phyloP scores from a whole-genome alignment of 306 rosid genomes.

The Inga laurina region DNA sequence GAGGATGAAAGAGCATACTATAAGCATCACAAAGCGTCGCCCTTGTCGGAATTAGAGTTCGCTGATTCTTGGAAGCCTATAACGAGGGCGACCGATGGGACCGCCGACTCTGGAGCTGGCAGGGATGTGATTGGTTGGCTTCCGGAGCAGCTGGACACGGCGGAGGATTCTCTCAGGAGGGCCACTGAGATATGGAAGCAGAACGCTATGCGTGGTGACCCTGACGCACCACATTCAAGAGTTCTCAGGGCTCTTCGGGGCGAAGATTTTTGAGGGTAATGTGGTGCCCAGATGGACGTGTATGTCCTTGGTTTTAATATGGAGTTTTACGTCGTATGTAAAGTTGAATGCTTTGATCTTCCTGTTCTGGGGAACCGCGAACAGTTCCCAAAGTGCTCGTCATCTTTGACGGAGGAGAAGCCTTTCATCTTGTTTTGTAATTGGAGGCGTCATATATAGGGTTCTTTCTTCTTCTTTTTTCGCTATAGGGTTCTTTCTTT shows the following conservation, averaged over 20 bases:
- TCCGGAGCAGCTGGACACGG: slow-evolving; percentile 85
- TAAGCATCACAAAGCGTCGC: slow-evolving; percentile 70
- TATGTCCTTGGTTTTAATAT: background rate
- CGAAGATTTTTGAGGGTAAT: slow-evolving; percentile 45
- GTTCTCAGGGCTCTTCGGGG: slow-evolving; percentile 73
- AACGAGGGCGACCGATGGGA: slow-evolving; percentile 45
- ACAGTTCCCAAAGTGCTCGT: too few relatives aligned
- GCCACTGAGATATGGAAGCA: slow-evolving; percentile 64
- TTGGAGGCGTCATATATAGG: too few relatives aligned
- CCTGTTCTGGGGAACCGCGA: too few relatives aligned
- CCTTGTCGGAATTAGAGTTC: slow-evolving; percentile 68
- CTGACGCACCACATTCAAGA: slow-evolving; percentile 67
- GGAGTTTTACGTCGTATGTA: background rate
- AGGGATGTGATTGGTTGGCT: slow-evolving; percentile 56
- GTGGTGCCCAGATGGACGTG: background rate
- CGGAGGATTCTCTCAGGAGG: slow-evolving; percentile 70
- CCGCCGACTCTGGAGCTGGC: slow-evolving; percentile 35
- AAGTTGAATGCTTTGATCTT: background rate
- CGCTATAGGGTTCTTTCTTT: too few relatives aligned
- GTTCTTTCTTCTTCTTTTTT: too few relatives aligned
- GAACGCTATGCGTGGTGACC: slow-evolving; percentile 71
- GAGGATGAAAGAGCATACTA: slow-evolving; percentile 51
- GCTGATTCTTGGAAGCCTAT: slow-evolving; percentile 70
- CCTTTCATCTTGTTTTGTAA: background rate
- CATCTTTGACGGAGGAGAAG: background rate